These are phyloP conservation scores for Antitrichia curtipendula DNA, from an alignment of 225 moss, liverwort and hornwort species.

Conservation along the genomic window DNA sequence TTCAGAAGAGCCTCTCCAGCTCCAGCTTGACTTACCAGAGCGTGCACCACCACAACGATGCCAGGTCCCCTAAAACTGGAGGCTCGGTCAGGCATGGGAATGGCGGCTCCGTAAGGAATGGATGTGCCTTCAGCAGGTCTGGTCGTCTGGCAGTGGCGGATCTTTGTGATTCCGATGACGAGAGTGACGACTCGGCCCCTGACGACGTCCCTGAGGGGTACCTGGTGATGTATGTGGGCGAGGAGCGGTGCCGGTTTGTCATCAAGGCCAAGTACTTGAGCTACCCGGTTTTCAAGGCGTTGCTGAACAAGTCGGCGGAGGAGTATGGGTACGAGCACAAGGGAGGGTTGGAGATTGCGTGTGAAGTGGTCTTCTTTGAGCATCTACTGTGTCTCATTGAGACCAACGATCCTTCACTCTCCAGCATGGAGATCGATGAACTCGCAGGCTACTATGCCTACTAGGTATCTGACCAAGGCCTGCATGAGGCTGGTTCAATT, in stretches of 20 bases:
- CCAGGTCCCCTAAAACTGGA: neutral
- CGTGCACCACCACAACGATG: neutral
- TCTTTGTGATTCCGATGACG: constrained; percentile 8
- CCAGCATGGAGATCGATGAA: constrained; percentile 19
- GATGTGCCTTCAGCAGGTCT: constrained; percentile 24
- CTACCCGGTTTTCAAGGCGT: constrained; percentile 21
- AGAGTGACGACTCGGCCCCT: constrained; percentile 29
- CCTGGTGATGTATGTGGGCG: constrained; percentile 39
- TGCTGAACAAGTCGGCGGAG: constrained; percentile 55
- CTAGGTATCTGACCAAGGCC: neutral
- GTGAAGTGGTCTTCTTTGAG: constrained; percentile 40
- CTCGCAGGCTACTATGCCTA: constrained; percentile 23
- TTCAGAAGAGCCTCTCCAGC: constrained; percentile 33
- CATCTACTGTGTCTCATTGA: constrained; percentile 27
- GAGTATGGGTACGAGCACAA: constrained; percentile 51
- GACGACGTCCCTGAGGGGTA: constrained; percentile 35
- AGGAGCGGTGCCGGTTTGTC: constrained; percentile 36
- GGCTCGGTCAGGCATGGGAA: neutral
- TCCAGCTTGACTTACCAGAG: constrained; percentile 27
- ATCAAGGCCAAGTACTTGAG: constrained; percentile 31
- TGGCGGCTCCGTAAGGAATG: constrained; percentile 10
- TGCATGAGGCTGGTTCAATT: neutral
- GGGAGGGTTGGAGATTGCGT: constrained; percentile 47
- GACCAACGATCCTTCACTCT: constrained; percentile 28
- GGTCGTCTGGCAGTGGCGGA: constrained; percentile 3